Evolutionary conservation across 306 rosid species (phyloP), one percentile per base, ranked within the genome.

Genomic region (Quercus engelmannii): DNA sequence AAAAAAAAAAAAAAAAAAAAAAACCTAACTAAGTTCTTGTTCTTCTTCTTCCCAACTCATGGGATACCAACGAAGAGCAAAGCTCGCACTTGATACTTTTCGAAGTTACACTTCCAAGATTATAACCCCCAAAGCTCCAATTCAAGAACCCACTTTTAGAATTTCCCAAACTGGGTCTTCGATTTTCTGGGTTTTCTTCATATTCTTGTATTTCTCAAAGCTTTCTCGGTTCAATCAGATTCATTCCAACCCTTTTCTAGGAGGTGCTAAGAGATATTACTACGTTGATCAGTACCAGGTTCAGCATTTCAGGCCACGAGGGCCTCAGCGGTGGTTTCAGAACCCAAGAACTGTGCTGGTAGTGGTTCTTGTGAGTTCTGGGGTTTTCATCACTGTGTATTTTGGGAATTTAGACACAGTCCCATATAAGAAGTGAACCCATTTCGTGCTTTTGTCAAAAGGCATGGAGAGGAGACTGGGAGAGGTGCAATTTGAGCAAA

Each of bases 361-460:
- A 70, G 92, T 86, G 35, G 83, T 86, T 52, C 5, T 89, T 19
- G 80, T 83, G 80, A 89, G 98, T 77, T 87, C 93, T 20, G 97
- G 95, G 79, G 82, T 85, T 78, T 49, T 85, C 3, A 14, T 89
- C 17, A 86, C 92, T 10, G 80, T 87, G 18, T 92, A 90, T 76
- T 91, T 78, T 69, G 95, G 95, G 51, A 91, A 83, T 75, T 69
- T 81, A 21, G 99, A 94, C 81, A 84, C 94, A 10, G 78, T 94
- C 69, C 97, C 97, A 2, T 94, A 91, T 57, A 92, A 94, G 17
- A 92, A 92, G 35, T 61, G 97, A 59, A 86, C 81, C 4, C 97
- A 92, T 83, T 89, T 88, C 30, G 86, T 94, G 75, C 91, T 92
- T n/a, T 51, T 91, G 76, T 86, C 99, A 2, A 86, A 55, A 43